These are phyloP conservation scores for Petunia hybrid DNA, from an alignment of 305 asterid genomes.

Conservation along the genomic window DNA sequence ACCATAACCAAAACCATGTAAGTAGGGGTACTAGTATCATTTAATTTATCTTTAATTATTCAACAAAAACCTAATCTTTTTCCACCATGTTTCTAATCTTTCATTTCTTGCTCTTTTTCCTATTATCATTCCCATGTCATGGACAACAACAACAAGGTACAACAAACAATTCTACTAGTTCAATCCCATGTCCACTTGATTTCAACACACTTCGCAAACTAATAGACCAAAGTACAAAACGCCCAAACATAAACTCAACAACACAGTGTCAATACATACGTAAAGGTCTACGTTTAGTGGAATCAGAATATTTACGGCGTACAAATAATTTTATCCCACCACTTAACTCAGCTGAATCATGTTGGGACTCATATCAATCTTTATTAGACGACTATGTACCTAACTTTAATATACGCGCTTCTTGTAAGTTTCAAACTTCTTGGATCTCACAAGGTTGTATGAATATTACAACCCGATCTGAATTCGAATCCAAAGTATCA, in stretches of 20 bases:
- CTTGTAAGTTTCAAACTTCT: slow-evolving; percentile 62
- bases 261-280: slow-evolving; percentile 67
- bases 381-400: slow-evolving; percentile 48
- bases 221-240: slow-evolving; percentile 33
- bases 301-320: slow-evolving; percentile 63
- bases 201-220: slow-evolving; percentile 53
- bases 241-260: slow-evolving; percentile 41
- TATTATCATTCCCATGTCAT: background rate
- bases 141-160: background rate
- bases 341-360: slow-evolving; percentile 56
- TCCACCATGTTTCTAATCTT: background rate
- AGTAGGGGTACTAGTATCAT: background rate
- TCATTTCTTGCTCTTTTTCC: background rate
- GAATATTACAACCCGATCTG: slow-evolving; percentile 68
- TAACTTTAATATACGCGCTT: slow-evolving; percentile 56
- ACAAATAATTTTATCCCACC: slow-evolving; percentile 72
- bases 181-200: slow-evolving; percentile 62
- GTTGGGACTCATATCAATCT: slow-evolving; percentile 65
- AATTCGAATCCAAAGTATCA: slow-evolving; percentile 64
- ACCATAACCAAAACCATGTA: background rate
- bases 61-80: background rate
- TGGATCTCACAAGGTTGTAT: slow-evolving; percentile 80
- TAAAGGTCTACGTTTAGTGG: slow-evolving; percentile 79
- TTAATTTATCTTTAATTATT: background rate
- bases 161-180: background rate